These are phyloP conservation scores for Pichia insulana DNA, from an alignment of 805 yeast species.

Conservation along the genomic window DNA sequence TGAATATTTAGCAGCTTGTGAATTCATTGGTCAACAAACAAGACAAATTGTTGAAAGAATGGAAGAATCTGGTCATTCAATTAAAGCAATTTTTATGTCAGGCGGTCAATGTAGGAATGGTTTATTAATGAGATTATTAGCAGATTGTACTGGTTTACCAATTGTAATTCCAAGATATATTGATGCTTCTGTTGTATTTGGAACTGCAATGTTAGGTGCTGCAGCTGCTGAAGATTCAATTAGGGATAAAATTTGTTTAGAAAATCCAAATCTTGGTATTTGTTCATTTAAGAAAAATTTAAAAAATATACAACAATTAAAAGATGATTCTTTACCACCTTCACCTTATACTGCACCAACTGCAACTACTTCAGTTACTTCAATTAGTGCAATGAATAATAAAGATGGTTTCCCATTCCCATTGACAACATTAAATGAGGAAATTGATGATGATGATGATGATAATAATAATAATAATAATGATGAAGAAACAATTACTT, in stretches of 20 bases:
- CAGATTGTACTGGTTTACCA: conserved; percentile 89
- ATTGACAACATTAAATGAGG: conserved; percentile 31
- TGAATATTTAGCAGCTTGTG: conserved; percentile 88
- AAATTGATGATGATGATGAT: conserved; percentile 12
- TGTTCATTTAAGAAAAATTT: neutral
- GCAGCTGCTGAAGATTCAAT: conserved; percentile 70
- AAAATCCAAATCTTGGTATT: neutral
- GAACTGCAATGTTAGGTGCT: conserved; percentile 91
- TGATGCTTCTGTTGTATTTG: conserved; percentile 95
- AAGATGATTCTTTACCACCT: conserved; percentile 27
- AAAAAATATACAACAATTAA: conserved; percentile 11
- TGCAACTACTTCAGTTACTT: conserved; percentile 63
- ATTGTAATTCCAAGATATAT: conserved; percentile 89
- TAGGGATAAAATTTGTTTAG: conserved; percentile 17
- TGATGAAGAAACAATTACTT: conserved; percentile 49
- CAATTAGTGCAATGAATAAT: conserved; percentile 42
- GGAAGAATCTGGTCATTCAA: conserved; percentile 69
- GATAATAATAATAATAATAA: conserved; percentile 33
- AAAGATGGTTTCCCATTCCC: conserved; percentile 42
- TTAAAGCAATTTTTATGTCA: conserved; percentile 73
- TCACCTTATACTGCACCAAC: conserved; percentile 77
- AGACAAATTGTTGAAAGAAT: conserved; percentile 87
- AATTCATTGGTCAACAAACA: conserved; percentile 95
- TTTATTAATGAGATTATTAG: conserved; percentile 77
- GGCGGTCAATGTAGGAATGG: conserved; percentile 97